Conservation (phyloP, 139 green algal genomes). For the Tetradesmus lagerheimii region DNA sequence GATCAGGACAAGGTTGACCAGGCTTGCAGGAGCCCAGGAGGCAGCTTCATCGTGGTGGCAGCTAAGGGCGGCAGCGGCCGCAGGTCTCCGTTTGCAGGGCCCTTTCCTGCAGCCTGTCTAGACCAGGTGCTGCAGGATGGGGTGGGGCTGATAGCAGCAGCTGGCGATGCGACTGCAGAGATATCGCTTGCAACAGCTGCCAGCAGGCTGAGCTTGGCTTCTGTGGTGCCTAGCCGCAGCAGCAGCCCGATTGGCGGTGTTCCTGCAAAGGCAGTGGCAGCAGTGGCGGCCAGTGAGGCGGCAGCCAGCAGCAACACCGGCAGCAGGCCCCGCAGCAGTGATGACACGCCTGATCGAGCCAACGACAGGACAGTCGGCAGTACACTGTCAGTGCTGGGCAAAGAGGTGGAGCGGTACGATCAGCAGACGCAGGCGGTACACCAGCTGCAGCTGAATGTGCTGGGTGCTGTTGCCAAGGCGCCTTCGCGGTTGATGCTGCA, state of each 20-base stretch:
- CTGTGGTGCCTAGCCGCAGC: not conserved
- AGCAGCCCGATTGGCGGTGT: not conserved
- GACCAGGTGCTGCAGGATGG: not conserved
- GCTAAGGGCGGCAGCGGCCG: not conserved
- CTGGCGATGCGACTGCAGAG: not conserved
- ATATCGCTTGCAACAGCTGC: not conserved
- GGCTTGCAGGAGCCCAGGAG: not conserved
- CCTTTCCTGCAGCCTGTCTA: not conserved
- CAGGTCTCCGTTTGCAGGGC: not conserved
- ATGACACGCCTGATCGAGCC: not conserved
- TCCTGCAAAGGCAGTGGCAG: not conserved
- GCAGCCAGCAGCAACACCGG: not conserved
- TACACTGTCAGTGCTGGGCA: not conserved
- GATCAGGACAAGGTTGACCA: not conserved
- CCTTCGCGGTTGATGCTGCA: not conserved
- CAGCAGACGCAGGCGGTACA: not conserved
- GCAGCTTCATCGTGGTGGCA: not conserved
- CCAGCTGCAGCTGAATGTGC: not conserved
- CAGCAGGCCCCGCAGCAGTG: constrained; percentile 1
- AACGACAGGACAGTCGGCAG: not conserved
- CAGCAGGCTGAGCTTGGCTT: not conserved
- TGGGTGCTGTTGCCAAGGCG: not conserved
- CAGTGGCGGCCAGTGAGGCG: not conserved
- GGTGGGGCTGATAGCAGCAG: not conserved
- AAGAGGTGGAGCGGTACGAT: constrained; percentile 1